Percentiles rank a stretch among this genome's conserved stretches.
Evolutionary conservation across 1,139 yeast species (phyloP).

Genomic region (Ogataea hybrid): DNA sequence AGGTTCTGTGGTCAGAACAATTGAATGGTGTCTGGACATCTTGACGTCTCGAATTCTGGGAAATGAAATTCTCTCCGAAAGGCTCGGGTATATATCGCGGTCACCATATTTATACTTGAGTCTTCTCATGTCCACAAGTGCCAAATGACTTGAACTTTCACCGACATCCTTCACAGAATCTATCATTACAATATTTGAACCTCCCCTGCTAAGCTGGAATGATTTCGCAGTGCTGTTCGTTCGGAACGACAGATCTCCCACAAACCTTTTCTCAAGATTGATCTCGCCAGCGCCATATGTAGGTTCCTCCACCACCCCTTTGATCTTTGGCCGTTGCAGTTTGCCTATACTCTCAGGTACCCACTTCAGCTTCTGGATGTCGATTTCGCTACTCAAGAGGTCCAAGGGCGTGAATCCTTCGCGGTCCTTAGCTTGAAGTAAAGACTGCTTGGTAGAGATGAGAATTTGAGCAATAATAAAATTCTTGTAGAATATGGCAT

Average conservation of each 20-base stretch:
- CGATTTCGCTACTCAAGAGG: constrained; percentile 45
- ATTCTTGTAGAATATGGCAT: constrained; percentile 59
- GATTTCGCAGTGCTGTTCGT: constrained; percentile 20
- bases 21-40: constrained; percentile 67
- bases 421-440: constrained; percentile 62
- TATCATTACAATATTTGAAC: constrained; percentile 58
- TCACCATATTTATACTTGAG: constrained; percentile 30
- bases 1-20: constrained; percentile 51
- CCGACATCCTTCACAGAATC: constrained; percentile 41
- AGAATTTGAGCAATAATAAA: constrained; percentile 54
- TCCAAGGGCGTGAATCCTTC: constrained; percentile 66
- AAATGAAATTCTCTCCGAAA: constrained; percentile 31
- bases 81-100: constrained; percentile 13
- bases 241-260: constrained; percentile 1
- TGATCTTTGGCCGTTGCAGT: constrained; percentile 3
- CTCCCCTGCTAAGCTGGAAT: constrained; percentile 45
- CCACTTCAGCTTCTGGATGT: constrained; percentile 35
- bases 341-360: constrained; percentile 46
- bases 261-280: constrained; percentile 11
- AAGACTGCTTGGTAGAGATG: constrained; percentile 36
- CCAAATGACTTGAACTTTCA: constrained; percentile 58
- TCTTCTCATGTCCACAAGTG: constrained; percentile 33
- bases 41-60: constrained; percentile 46
- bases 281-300: constrained; percentile 12
- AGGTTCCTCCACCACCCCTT: neutral